phyloP scores from a whole-genome alignment of 164 flowering plant genomes.

The Chloranthus sessilifolius region DNA sequence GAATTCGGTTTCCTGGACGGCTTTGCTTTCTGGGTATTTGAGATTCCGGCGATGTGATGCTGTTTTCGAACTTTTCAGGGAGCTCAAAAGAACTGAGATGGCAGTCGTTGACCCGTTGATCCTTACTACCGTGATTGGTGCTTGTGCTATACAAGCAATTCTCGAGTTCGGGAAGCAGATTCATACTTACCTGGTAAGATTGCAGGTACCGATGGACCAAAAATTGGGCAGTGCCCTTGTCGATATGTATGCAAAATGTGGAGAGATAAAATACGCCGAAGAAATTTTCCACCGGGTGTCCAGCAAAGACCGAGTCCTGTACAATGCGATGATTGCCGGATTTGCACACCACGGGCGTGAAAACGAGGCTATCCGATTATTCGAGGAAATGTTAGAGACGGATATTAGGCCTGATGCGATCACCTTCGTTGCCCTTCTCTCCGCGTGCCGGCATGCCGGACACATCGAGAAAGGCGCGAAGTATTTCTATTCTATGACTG shows the following conservation, averaged over 20 bases:
- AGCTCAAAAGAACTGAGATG: slow-evolving; percentile 27
- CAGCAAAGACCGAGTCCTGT: slow-evolving; percentile 41
- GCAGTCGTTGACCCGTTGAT: slow-evolving; percentile 40
- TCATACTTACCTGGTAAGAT: slow-evolving; percentile 53
- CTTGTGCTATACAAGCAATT: slow-evolving; percentile 58
- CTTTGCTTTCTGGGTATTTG: slow-evolving; percentile 66
- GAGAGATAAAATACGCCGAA: slow-evolving; percentile 51
- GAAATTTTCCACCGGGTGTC: slow-evolving; percentile 29
- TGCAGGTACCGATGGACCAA: slow-evolving; percentile 36
- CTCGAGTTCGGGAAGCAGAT: slow-evolving; percentile 66
- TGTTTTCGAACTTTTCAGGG: slow-evolving; percentile 47
- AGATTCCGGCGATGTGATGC: slow-evolving; percentile 44
- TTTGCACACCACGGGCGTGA: slow-evolving; percentile 65
- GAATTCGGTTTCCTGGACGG: slow-evolving; percentile 65
- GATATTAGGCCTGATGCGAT: slow-evolving; percentile 51
- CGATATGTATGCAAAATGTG: slow-evolving; percentile 89
- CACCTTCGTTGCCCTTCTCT: slow-evolving; percentile 70
- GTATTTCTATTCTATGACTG: slow-evolving; percentile 53
- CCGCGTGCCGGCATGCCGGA: slow-evolving; percentile 80
- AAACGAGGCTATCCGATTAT: slow-evolving; percentile 41
- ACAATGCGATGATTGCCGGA: slow-evolving; percentile 75
- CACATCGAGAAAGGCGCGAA: slow-evolving; percentile 56
- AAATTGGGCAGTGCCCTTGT: slow-evolving; percentile 51
- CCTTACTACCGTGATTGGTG: slow-evolving; percentile 41
- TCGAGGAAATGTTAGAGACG: slow-evolving; percentile 42